Evolutionary conservation across 805 yeast species (phyloP).

Genomic region (Candida nitratophila): DNA sequence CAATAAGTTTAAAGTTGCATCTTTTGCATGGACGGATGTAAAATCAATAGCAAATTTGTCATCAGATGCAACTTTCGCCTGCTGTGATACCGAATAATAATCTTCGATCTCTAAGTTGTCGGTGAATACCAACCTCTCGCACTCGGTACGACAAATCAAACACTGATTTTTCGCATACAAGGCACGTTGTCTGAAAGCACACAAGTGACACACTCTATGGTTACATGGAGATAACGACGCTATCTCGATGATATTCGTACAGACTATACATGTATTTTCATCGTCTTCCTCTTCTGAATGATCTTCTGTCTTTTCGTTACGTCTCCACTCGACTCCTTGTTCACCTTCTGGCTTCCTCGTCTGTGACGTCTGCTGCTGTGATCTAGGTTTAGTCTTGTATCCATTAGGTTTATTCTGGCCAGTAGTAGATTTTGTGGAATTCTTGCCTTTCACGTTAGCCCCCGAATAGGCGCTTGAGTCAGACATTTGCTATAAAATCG

Average conservation of each 20-base stretch:
- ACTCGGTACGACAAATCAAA: slow-evolving; percentile 76
- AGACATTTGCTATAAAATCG: neutral
- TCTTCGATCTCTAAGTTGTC: slow-evolving; percentile 34
- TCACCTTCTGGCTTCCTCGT: neutral
- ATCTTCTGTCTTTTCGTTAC: slow-evolving; percentile 2
- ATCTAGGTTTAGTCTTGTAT: neutral
- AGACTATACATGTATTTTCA: slow-evolving; percentile 59
- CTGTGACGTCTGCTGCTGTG: slow-evolving; percentile 2
- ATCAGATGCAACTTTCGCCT: slow-evolving; percentile 17
- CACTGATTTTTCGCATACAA: slow-evolving; percentile 69
- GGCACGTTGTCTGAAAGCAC: slow-evolving; percentile 79
- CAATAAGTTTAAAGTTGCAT: slow-evolving; percentile 44
- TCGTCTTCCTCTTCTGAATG: slow-evolving; percentile 5
- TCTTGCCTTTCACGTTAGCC: neutral
- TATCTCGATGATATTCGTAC: slow-evolving; percentile 64
- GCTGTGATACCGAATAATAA: slow-evolving; percentile 22
- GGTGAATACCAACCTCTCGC: slow-evolving; percentile 50
- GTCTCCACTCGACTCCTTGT: slow-evolving; percentile 7
- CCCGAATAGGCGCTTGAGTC: neutral
- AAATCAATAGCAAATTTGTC: slow-evolving; percentile 51
- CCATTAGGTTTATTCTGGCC: neutral
- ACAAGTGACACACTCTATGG: slow-evolving; percentile 75
- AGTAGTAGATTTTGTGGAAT: neutral
- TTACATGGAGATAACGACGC: slow-evolving; percentile 77
- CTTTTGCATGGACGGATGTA: slow-evolving; percentile 42